Evolutionary conservation across 2,329 filamentous ascomycete species (phyloP).

Genomic region (Diaporthe australafricana): DNA sequence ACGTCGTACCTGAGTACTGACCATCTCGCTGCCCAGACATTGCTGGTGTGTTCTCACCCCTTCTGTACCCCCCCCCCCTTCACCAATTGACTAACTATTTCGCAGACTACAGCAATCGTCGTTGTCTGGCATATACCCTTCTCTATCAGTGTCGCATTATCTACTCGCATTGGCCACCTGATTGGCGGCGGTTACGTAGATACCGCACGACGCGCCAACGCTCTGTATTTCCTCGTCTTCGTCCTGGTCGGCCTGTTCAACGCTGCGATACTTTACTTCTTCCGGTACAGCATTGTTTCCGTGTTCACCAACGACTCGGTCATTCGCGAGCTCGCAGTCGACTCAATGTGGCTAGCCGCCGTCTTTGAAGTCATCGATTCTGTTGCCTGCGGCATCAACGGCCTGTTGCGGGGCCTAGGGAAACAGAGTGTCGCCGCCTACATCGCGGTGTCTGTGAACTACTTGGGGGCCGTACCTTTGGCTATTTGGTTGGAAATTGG

Average conservation of each 20-base stretch:
- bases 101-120: conserved; percentile 50
- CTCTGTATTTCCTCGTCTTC: conserved; percentile 49
- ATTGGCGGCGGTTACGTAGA: conserved; percentile 51
- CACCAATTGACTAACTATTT: neutral
- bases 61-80: neutral
- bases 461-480: conserved; percentile 51
- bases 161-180: conserved; percentile 55
- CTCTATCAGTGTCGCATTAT: conserved; percentile 54
- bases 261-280: conserved; percentile 45
- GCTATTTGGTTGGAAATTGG: conserved; percentile 54
- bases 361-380: conserved; percentile 51
- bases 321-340: conserved; percentile 46
- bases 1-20: conserved; percentile 57
- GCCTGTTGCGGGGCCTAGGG: conserved; percentile 53
- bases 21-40: conserved; percentile 55
- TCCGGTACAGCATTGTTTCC: conserved; percentile 45
- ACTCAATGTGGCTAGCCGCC: conserved; percentile 48
- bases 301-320: conserved; percentile 48
- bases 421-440: conserved; percentile 52
- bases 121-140: conserved; percentile 58
- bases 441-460: conserved; percentile 51
- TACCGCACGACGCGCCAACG: conserved; percentile 46
- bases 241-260: conserved; percentile 48
- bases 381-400: conserved; percentile 51
- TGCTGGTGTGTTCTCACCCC: conserved; percentile 42